These are phyloP conservation scores for Pichia paraexigua DNA, from an alignment of 805 yeast genomes.

Conservation along the genomic window DNA sequence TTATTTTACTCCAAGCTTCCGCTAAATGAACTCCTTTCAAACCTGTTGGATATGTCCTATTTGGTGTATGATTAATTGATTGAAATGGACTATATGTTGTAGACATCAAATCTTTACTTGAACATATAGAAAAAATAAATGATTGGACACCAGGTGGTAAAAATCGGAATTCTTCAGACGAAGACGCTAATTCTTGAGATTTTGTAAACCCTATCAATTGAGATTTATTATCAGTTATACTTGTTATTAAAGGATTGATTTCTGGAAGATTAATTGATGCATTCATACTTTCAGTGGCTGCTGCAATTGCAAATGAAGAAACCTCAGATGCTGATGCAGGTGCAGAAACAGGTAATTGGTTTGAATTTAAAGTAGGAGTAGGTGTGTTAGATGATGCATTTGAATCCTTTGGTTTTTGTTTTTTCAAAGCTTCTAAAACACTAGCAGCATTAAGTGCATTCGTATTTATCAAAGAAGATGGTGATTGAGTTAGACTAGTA, in stretches of 20 bases:
- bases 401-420: slow-evolving; percentile 26
- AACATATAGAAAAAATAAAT: slow-evolving; percentile 23
- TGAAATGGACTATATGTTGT: slow-evolving; percentile 10
- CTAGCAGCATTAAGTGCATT: slow-evolving; percentile 32
- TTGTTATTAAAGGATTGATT: not conserved
- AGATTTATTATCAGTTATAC: not conserved
- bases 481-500: not conserved
- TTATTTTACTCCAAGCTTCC: slow-evolving; percentile 26
- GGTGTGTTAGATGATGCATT: not conserved
- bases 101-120: slow-evolving; percentile 17
- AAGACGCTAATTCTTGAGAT: not conserved
- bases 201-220: not conserved
- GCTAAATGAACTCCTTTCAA: slow-evolving; percentile 27
- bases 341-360: slow-evolving; percentile 1
- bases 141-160: slow-evolving; percentile 31
- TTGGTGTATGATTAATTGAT: slow-evolving; percentile 18
- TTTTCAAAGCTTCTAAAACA: slow-evolving; percentile 30
- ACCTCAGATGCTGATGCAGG: not conserved
- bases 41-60: slow-evolving; percentile 25
- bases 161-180: slow-evolving; percentile 19
- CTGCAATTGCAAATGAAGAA: not conserved
- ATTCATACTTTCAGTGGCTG: not conserved
- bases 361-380: not conserved
- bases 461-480: slow-evolving; percentile 16
- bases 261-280: not conserved